phyloP scores from a whole-genome alignment of 2,329 filamentous ascomycete species.

The Aspergillus tanneri region DNA sequence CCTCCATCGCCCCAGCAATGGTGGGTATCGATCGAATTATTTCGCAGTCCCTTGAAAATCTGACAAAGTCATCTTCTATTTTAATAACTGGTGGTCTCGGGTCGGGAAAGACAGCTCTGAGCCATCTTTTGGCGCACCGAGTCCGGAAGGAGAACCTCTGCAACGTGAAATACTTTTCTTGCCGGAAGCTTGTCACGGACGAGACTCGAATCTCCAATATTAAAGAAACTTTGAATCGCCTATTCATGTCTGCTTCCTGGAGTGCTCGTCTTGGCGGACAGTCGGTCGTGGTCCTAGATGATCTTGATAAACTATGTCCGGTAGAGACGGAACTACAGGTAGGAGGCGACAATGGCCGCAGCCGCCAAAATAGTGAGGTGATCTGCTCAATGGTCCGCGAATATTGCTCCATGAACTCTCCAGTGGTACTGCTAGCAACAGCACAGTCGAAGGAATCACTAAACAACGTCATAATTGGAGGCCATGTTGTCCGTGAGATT shows the following conservation, averaged over 20 bases:
- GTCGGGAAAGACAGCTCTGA: slow-evolving; percentile 81
- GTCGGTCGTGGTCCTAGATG: slow-evolving; percentile 83
- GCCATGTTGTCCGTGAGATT: slow-evolving; percentile 90
- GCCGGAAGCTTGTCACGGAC: slow-evolving; percentile 82
- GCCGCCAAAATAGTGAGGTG: slow-evolving; percentile 86
- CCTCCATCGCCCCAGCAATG: slow-evolving; percentile 57
- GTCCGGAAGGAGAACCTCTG: slow-evolving; percentile 73
- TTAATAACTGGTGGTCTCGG: slow-evolving; percentile 85
- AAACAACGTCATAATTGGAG: slow-evolving; percentile 85
- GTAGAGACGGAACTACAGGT: slow-evolving; percentile 93
- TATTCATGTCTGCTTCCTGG: slow-evolving; percentile 91
- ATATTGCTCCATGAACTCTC: slow-evolving; percentile 75
- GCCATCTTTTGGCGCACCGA: slow-evolving; percentile 70
- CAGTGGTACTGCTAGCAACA: slow-evolving; percentile 83
- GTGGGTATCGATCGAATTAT: slow-evolving; percentile 83
- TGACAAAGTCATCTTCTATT: slow-evolving; percentile 84
- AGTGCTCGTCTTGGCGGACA: slow-evolving; percentile 81
- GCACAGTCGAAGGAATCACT: slow-evolving; percentile 90
- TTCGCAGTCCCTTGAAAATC: slow-evolving; percentile 68
- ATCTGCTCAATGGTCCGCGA: slow-evolving; percentile 79
- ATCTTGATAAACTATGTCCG: slow-evolving; percentile 88
- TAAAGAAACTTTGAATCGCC: slow-evolving; percentile 78
- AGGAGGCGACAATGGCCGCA: slow-evolving; percentile 88
- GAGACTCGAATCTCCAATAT: slow-evolving; percentile 86
- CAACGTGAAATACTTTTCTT: slow-evolving; percentile 82